Percentiles rank a stretch among this genome's conserved stretches.
These are phyloP conservation scores for Alternaria brassicicola DNA, from an alignment of 2,329 filamentous ascomycete genomes.

Conservation along the genomic window DNA sequence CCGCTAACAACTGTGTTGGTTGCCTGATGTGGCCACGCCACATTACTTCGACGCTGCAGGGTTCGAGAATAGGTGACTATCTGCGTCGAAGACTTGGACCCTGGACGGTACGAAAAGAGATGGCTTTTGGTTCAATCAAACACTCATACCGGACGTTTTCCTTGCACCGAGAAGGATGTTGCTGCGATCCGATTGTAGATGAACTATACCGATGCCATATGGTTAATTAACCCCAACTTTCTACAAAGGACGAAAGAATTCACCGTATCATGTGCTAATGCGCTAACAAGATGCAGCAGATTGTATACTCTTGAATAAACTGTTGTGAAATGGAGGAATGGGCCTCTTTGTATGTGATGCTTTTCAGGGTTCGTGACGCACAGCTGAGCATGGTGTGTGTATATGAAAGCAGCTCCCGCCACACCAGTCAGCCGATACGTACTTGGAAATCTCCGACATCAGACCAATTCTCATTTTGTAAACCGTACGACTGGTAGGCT, in stretches of 20 bases:
- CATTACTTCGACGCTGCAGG: neutral
- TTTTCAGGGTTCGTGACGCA: neutral
- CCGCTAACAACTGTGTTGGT: neutral
- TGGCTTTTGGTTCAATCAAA: neutral
- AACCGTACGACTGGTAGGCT: neutral
- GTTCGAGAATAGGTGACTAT: neutral
- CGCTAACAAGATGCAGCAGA: neutral
- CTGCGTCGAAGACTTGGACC: neutral
- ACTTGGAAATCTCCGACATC: neutral
- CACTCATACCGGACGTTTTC: rapidly evolving
- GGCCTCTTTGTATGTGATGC: neutral
- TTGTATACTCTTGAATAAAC: too few relatives aligned
- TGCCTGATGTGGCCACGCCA: neutral
- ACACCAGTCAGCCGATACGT: neutral
- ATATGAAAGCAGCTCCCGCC: too few relatives aligned
- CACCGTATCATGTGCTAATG: neutral
- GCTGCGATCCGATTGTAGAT: neutral
- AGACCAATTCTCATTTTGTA: neutral
- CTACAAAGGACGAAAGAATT: too few relatives aligned
- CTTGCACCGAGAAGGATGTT: neutral
- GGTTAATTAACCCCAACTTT: too few relatives aligned
- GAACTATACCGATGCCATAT: neutral
- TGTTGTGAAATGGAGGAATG: too few relatives aligned
- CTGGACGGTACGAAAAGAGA: too few relatives aligned
- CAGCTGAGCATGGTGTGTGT: too few relatives aligned